Percentiles rank a stretch among this genome's conserved stretches.
Evolutionary conservation across 257 asterid genomes (phyloP).

Genomic region (Solanum chiquidenum): DNA sequence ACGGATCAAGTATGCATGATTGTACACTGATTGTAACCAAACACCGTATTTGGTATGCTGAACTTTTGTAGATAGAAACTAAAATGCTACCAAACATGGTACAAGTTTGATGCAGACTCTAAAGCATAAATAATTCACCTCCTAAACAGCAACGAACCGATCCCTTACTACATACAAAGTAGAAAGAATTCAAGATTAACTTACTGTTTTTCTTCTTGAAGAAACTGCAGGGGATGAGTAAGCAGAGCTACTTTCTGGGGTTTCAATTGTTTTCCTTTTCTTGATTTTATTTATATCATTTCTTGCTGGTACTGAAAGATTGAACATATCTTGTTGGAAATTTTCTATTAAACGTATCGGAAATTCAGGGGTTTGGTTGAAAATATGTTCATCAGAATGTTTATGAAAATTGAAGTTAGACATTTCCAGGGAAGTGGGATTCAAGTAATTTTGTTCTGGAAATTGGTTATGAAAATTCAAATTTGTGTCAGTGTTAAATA

Average conservation of each 20-base stretch:
- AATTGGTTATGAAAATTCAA: constrained; percentile 25
- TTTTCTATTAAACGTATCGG: constrained; percentile 19
- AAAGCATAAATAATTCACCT: background rate
- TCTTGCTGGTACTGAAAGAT: background rate
- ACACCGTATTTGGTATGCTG: background rate
- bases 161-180: background rate
- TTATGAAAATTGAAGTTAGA: constrained; percentile 19
- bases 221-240: constrained; percentile 28
- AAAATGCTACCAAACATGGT: background rate
- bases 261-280: constrained; percentile 38
- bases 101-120: background rate
- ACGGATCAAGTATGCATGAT: background rate
- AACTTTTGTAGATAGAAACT: background rate
- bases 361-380: constrained; percentile 14
- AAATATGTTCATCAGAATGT: constrained; percentile 17
- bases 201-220: constrained; percentile 24
- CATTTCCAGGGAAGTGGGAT: constrained; percentile 6
- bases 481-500: constrained; percentile 32
- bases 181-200: background rate
- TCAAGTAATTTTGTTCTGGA: constrained; percentile 13
- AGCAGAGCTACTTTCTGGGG: constrained; percentile 35
- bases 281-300: constrained; percentile 7
- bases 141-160: background rate
- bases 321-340: constrained; percentile 1
- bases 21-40: background rate